A percentile compares a stretch with the other conserved stretches of the same genome.
Evolutionary conservation across 2,329 filamentous ascomycete species (phyloP).

Genomic region (Clarireedia hainanense): DNA sequence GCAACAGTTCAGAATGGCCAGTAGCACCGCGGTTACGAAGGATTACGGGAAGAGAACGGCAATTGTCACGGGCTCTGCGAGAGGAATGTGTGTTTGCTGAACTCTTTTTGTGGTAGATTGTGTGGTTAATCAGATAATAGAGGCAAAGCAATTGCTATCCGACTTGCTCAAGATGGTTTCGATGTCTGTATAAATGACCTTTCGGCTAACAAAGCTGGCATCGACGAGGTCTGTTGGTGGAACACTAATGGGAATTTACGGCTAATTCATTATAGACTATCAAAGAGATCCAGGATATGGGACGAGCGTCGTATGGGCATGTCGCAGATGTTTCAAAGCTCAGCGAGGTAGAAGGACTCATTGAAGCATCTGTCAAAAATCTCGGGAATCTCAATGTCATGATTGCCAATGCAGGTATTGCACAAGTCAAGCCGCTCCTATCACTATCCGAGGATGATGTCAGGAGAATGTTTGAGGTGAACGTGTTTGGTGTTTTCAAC

Average conservation of each 20-base stretch:
- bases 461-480: slow-evolving; percentile 50
- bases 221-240: slow-evolving; percentile 36
- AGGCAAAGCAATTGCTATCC: slow-evolving; percentile 54
- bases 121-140: slow-evolving; percentile 28
- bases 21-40: slow-evolving; percentile 22
- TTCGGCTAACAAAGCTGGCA: slow-evolving; percentile 40
- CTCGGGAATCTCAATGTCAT: slow-evolving; percentile 26
- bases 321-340: slow-evolving; percentile 48
- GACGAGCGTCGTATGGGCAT: slow-evolving; percentile 45
- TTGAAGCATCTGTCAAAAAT: slow-evolving; percentile 21
- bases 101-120: background rate
- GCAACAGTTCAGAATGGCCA: background rate
- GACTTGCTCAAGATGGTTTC: slow-evolving; percentile 58
- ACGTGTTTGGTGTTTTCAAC: slow-evolving; percentile 57
- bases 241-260: background rate
- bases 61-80: slow-evolving; percentile 34
- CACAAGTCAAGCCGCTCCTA: slow-evolving; percentile 24
- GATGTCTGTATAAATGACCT: slow-evolving; percentile 59
- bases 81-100: slow-evolving; percentile 31
- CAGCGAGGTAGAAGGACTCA: slow-evolving; percentile 23
- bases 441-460: slow-evolving; percentile 28
- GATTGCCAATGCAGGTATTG: slow-evolving; percentile 28
- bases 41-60: slow-evolving; percentile 29
- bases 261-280: slow-evolving; percentile 29
- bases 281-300: slow-evolving; percentile 43